Evolutionary conservation across 257 asterid species (phyloP).

Genomic region (Sherardia arvensis): DNA sequence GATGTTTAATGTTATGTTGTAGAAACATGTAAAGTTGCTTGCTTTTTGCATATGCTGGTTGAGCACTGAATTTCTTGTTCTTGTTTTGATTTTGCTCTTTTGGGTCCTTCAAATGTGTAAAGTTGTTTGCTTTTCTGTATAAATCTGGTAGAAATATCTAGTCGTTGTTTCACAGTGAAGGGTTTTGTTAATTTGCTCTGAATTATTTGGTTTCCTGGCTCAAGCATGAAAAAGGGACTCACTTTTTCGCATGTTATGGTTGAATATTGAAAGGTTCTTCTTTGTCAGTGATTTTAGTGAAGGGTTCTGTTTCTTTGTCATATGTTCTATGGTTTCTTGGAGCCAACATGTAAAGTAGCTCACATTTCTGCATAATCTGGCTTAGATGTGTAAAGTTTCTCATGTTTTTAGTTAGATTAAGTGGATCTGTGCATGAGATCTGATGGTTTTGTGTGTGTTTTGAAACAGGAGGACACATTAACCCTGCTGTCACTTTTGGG

Average conservation of each 20-base stretch:
- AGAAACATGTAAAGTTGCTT: too few relatives aligned
- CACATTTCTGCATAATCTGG: background rate
- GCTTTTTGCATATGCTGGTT: too few relatives aligned
- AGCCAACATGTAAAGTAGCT: background rate
- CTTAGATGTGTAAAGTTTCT: background rate
- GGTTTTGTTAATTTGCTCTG: too few relatives aligned
- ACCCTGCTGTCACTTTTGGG: background rate
- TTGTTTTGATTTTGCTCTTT: too few relatives aligned
- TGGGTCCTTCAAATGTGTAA: too few relatives aligned
- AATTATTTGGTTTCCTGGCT: too few relatives aligned
- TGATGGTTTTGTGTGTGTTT: background rate
- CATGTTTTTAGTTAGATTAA: background rate
- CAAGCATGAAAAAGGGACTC: too few relatives aligned
- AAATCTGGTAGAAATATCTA: too few relatives aligned
- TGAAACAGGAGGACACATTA: constrained; percentile 19
- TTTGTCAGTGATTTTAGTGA: background rate
- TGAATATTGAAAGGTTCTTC: background rate
- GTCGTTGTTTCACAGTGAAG: too few relatives aligned
- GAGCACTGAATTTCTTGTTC: too few relatives aligned
- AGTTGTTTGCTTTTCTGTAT: too few relatives aligned
- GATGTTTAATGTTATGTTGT: background rate
- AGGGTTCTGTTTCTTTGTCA: background rate
- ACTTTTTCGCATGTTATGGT: too few relatives aligned
- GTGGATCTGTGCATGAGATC: background rate
- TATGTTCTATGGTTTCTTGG: background rate